Conservation (phyloP, 768 basidiomycete species). For the Xerocomus spinulosus region DNA sequence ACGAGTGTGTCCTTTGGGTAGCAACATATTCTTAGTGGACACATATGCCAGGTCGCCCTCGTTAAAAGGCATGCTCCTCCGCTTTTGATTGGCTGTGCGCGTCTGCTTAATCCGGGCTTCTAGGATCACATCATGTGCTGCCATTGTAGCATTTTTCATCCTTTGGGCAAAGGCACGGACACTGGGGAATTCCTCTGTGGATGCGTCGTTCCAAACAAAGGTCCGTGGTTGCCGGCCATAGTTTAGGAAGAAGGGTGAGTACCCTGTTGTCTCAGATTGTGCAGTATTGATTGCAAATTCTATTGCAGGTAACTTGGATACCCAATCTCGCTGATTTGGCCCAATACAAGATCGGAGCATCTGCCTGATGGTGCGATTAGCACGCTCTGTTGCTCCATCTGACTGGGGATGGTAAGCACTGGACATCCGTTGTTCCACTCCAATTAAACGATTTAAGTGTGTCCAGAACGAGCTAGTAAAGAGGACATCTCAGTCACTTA, state of each 20-base stretch:
- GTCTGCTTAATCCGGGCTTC: conserved; percentile 33
- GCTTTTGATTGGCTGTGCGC: conserved; percentile 20
- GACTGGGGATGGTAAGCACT: conserved; percentile 32
- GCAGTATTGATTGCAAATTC: conserved; percentile 24
- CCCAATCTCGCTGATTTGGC: conserved; percentile 17
- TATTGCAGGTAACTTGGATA: not conserved
- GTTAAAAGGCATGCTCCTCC: conserved; percentile 8
- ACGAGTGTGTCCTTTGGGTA: too few species aligned
- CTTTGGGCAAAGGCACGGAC: conserved; percentile 24
- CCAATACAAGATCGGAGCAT: conserved; percentile 6
- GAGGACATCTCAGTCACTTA: conserved; percentile 22
- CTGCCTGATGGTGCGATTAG: conserved; percentile 7
- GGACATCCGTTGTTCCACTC: conserved; percentile 12
- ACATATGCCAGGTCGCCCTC: too few species aligned
- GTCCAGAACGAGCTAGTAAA: conserved; percentile 30
- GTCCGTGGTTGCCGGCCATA: conserved; percentile 2
- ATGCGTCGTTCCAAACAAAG: conserved; percentile 17
- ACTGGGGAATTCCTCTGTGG: conserved; percentile 19
- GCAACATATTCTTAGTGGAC: too few species aligned
- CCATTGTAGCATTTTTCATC: conserved; percentile 28
- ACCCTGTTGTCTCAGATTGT: conserved; percentile 16
- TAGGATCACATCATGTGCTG: conserved; percentile 32
- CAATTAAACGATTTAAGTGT: not conserved
- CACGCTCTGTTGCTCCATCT: conserved; percentile 29
- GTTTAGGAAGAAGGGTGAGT: conserved; percentile 15